These are phyloP conservation scores for Dentipellis sp. DNA, from an alignment of 768 basidiomycete species.

Conservation along the genomic window DNA sequence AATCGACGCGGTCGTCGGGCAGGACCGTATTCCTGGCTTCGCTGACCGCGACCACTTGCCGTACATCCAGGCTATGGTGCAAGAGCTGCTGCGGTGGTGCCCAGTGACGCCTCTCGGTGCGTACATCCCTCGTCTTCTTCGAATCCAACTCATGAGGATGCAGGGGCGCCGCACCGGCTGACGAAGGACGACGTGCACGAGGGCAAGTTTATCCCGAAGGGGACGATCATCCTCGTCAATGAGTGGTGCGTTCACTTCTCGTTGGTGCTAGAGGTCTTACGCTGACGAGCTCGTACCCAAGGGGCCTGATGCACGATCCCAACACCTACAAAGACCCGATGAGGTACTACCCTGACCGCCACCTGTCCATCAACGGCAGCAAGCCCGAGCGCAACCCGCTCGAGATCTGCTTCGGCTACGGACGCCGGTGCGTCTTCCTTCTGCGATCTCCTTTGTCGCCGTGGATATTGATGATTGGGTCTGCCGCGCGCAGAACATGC, in stretches of 20 bases:
- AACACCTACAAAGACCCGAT: conserved; percentile 19
- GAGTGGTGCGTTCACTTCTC: conserved; percentile 17
- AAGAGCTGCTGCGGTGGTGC: conserved; percentile 18
- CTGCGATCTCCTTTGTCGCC: background rate
- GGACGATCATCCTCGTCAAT: conserved; percentile 26
- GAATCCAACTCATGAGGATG: background rate
- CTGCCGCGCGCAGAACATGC: conserved; percentile 3
- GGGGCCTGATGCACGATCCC: conserved; percentile 22
- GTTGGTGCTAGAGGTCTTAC: background rate
- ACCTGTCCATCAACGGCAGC: conserved; percentile 13
- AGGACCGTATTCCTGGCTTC: conserved; percentile 12
- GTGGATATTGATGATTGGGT: too few relatives aligned
- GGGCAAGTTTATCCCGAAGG: conserved; percentile 29
- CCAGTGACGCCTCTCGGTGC: conserved; percentile 14
- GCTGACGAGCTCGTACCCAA: conserved; percentile 1
- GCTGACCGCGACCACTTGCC: conserved; percentile 15
- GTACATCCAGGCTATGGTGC: conserved; percentile 12
- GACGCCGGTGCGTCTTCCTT: conserved; percentile 14
- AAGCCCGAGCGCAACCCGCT: conserved; percentile 15
- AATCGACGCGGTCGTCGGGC: conserved; percentile 17
- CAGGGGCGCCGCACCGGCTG: conserved; percentile 26
- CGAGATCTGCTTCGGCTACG: conserved; percentile 18
- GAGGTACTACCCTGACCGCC: conserved; percentile 22
- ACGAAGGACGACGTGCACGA: conserved; percentile 28
- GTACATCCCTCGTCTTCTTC: background rate